Evolutionary conservation across 257 asterid species (phyloP).

Genomic region (Scutellaria barbata): DNA sequence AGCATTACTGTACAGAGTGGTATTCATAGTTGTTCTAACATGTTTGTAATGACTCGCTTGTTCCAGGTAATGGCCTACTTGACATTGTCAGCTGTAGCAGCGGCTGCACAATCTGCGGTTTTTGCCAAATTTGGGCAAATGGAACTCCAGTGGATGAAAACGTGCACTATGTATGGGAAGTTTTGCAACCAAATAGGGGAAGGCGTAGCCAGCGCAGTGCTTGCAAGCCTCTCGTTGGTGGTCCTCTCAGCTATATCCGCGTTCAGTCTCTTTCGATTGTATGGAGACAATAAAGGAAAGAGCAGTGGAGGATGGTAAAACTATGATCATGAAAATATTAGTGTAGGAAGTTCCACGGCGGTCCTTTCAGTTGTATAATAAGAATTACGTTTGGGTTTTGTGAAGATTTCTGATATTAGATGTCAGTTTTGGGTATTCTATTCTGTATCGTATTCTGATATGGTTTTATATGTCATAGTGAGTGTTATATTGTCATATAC

Average conservation of each 20-base stretch:
- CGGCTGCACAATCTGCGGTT: slow-evolving; percentile 65
- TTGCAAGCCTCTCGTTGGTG: slow-evolving; percentile 60
- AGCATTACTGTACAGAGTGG: neutral
- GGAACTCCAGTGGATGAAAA: slow-evolving; percentile 89
- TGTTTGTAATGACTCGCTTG: slow-evolving; percentile 4
- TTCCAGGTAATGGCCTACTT: slow-evolving; percentile 66
- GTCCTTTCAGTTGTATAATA: slow-evolving; percentile 31
- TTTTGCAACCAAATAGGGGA: slow-evolving; percentile 90
- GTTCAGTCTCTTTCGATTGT: slow-evolving; percentile 85
- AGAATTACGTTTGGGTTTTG: slow-evolving; percentile 27
- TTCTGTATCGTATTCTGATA: neutral
- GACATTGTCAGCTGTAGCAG: slow-evolving; percentile 75
- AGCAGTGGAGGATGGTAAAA: slow-evolving; percentile 53
- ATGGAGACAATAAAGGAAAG: slow-evolving; percentile 64
- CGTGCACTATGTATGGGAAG: slow-evolving; percentile 66
- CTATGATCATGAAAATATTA: slow-evolving; percentile 14
- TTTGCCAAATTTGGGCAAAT: slow-evolving; percentile 73
- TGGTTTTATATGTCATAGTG: too few relatives aligned
- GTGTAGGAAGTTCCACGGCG: slow-evolving; percentile 25
- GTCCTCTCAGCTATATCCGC: slow-evolving; percentile 81
- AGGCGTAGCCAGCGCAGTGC: slow-evolving; percentile 72
- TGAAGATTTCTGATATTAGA: slow-evolving; percentile 18
- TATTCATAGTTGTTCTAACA: neutral
- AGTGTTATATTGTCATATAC: too few relatives aligned
- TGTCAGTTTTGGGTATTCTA: neutral